Evolutionary conservation across 352 stramenopile species (phyloP).

Genomic region (Phytophthora pistaciae): DNA sequence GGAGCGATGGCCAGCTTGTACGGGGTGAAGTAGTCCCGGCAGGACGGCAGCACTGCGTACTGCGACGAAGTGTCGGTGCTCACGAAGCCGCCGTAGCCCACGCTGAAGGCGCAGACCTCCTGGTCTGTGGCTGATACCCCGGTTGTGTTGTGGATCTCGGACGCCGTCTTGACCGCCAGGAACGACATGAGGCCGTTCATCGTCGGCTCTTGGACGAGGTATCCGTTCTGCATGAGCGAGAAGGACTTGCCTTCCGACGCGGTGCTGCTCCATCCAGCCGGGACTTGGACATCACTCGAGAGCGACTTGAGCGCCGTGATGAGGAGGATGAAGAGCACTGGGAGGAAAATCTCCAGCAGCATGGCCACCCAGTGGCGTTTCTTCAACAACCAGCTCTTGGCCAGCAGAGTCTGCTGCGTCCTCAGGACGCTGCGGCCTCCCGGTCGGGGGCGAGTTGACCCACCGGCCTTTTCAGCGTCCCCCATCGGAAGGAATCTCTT

Average conservation of each 20-base stretch:
- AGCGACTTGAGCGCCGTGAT: constrained; percentile 62
- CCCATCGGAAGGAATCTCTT: constrained; percentile 15
- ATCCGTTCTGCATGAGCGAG: constrained; percentile 44
- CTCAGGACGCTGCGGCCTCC: constrained; percentile 15
- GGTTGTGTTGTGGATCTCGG: constrained; percentile 41
- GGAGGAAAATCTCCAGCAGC: constrained; percentile 63
- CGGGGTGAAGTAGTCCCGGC: constrained; percentile 38
- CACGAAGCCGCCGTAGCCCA: constrained; percentile 48
- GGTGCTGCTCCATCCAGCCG: constrained; percentile 63
- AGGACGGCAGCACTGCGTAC: constrained; percentile 44
- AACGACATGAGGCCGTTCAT: constrained; percentile 64
- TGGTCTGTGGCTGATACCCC: constrained; percentile 10
- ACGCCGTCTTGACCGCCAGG: constrained; percentile 40
- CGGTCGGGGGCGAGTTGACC: constrained; percentile 10
- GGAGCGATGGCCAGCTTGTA: constrained; percentile 67
- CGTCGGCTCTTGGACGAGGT: constrained; percentile 56
- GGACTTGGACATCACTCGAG: constrained; percentile 62
- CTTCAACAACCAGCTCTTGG: constrained; percentile 84
- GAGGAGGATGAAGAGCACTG: constrained; percentile 75
- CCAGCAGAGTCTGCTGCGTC: constrained; percentile 57
- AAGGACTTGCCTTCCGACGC: constrained; percentile 33
- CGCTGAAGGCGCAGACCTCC: constrained; percentile 27
- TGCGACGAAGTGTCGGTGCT: constrained; percentile 45
- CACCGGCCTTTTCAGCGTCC: constrained; percentile 14
- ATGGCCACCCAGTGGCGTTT: constrained; percentile 66